These are phyloP conservation scores for Nannochloropsis oceanica DNA, from an alignment of 108 stramenopile genomes.

Conservation along the genomic window DNA sequence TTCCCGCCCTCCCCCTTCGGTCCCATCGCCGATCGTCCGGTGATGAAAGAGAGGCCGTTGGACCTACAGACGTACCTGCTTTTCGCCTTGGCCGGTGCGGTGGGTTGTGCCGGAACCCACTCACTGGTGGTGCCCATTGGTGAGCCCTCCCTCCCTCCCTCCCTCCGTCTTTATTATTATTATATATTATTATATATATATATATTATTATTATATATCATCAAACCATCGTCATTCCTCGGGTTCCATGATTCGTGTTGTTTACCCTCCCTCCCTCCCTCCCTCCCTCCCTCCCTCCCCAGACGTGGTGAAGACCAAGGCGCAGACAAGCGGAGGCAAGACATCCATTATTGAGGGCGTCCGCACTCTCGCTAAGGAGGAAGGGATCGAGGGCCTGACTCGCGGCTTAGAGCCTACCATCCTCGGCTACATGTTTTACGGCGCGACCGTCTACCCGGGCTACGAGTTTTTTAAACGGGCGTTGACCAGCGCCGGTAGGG, in stretches of 20 bases:
- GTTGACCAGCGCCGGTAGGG: slow-evolving; percentile 31
- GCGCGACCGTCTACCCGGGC: slow-evolving; percentile 70
- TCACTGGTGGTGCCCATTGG: slow-evolving; percentile 57
- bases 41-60: slow-evolving; percentile 18
- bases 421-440: slow-evolving; percentile 80
- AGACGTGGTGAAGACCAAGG: slow-evolving; percentile 58
- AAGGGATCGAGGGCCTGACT: slow-evolving; percentile 53
- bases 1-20: neutral
- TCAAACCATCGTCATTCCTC: too few relatives aligned
- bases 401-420: slow-evolving; percentile 73
- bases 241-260: too few relatives aligned
- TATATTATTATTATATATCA: too few relatives aligned
- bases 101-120: slow-evolving; percentile 76
- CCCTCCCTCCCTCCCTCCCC: slow-evolving; percentile 1
- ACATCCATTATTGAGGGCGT: slow-evolving; percentile 44
- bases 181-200: too few relatives aligned
- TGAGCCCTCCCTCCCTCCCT: neutral
- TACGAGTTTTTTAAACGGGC: slow-evolving; percentile 72
- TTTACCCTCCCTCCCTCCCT: neutral
- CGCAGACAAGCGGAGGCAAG: slow-evolving; percentile 48
- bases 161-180: neutral
- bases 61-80: slow-evolving; percentile 23
- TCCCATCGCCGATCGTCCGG: neutral
- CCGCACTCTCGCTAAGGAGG: slow-evolving; percentile 44
- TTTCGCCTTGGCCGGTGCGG: slow-evolving; percentile 64